Evolutionary conservation across 2,329 filamentous ascomycete species (phyloP).

Genomic region (Calonectria henricotiae): DNA sequence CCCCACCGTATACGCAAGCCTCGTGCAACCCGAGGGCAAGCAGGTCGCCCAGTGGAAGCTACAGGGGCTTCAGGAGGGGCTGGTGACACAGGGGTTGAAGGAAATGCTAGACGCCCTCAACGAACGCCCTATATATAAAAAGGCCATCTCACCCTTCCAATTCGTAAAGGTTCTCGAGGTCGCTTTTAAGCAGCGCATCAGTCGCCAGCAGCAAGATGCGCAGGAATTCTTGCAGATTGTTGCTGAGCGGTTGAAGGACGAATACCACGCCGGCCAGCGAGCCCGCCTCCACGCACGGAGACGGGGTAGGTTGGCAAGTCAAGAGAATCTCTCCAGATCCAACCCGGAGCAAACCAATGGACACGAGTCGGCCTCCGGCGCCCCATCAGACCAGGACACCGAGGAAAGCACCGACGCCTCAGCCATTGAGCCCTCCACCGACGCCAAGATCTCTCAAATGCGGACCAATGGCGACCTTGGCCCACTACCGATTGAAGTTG

Average conservation of each 20-base stretch:
- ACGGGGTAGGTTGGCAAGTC: conserved; percentile 47
- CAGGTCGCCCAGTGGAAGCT: conserved; percentile 73
- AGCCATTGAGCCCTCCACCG: conserved; percentile 49
- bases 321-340: conserved; percentile 40
- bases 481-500: conserved; percentile 62
- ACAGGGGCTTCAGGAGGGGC: conserved; percentile 81
- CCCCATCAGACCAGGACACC: conserved; percentile 33
- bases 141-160: conserved; percentile 89
- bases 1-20: conserved; percentile 79
- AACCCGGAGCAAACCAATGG: conserved; percentile 47
- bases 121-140: conserved; percentile 92
- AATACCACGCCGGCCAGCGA: conserved; percentile 88
- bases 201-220: conserved; percentile 95
- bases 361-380: conserved; percentile 32
- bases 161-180: conserved; percentile 89
- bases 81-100: conserved; percentile 91
- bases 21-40: conserved; percentile 67
- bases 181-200: conserved; percentile 92
- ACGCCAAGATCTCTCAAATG: conserved; percentile 44
- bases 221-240: conserved; percentile 98
- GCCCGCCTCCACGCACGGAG: conserved; percentile 75
- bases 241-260: conserved; percentile 91
- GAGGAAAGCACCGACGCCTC: conserved; percentile 40
- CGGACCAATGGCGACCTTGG: conserved; percentile 38
- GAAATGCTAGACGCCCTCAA: conserved; percentile 94